Conservation (phyloP, 306 rosid species). For the Sophora flavescens region DNA sequence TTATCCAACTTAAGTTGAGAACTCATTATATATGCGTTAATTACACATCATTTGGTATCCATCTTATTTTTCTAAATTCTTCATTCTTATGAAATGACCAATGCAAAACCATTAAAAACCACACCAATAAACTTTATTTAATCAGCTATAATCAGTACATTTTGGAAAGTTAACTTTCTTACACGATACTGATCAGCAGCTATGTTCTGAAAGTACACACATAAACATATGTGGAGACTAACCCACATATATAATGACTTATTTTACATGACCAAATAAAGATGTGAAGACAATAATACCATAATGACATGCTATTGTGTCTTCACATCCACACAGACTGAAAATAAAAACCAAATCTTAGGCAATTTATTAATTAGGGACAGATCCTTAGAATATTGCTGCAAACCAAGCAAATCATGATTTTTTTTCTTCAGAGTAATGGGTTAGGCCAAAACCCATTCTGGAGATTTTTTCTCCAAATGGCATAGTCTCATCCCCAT, state of each 20-base stretch:
- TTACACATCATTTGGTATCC: no score
- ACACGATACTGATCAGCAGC: no score
- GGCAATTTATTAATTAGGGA: neutral
- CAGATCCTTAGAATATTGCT: neutral
- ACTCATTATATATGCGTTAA: no score
- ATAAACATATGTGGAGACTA: neutral
- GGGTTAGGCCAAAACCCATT: conserved; percentile 34
- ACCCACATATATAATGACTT: neutral
- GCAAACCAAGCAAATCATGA: no score
- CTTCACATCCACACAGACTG: neutral
- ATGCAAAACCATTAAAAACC: no score
- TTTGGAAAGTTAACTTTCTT: no score
- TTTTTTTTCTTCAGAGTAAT: conserved; percentile 12
- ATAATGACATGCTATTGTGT: neutral
- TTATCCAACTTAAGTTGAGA: no score
- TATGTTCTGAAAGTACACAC: no score
- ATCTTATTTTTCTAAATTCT: no score
- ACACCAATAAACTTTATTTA: neutral
- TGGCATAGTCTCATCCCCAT: no score
- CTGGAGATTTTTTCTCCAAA: neutral
- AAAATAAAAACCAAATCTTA: neutral
- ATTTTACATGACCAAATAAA: neutral
- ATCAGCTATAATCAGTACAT: neutral
- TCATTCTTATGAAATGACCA: no score
- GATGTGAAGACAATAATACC: neutral